phyloP scores from a whole-genome alignment of 805 yeast species.

The Jamesozyma spencerorum region DNA sequence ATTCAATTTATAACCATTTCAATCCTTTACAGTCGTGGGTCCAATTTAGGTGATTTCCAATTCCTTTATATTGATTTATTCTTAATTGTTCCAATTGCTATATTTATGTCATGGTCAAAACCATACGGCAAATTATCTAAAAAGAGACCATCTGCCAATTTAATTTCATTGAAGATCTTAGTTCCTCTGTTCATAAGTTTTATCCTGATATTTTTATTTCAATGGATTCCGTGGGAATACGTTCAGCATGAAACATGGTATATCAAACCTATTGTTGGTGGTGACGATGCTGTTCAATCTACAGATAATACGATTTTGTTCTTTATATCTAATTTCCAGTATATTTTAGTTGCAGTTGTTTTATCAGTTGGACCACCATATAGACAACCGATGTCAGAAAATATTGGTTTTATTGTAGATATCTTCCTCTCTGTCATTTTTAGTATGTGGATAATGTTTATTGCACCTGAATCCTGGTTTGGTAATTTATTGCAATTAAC shows the following conservation, averaged over 20 bases:
- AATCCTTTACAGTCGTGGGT: constrained; percentile 75
- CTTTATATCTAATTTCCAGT: constrained; percentile 76
- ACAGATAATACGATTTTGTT: constrained; percentile 87
- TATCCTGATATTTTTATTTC: constrained; percentile 51
- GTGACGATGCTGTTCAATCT: constrained; percentile 70
- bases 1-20: constrained; percentile 88
- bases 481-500: constrained; percentile 76
- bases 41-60: constrained; percentile 94
- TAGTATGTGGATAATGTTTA: constrained; percentile 46
- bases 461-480: constrained; percentile 42
- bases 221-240: constrained; percentile 54
- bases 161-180: constrained; percentile 81
- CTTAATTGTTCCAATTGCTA: constrained; percentile 86
- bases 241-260: constrained; percentile 66
- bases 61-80: constrained; percentile 88
- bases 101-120: constrained; percentile 95
- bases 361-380: constrained; percentile 91
- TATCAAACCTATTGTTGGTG: constrained; percentile 68
- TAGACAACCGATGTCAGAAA: constrained; percentile 62
- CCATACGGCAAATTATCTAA: constrained; percentile 51
- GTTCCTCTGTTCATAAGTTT: constrained; percentile 78
- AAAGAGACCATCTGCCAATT: constrained; percentile 88
- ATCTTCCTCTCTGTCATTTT: constrained; percentile 40
- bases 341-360: constrained; percentile 74
- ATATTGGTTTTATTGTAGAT: constrained; percentile 62